These are phyloP conservation scores for Corymbia calophylla DNA, from an alignment of 441 rosid genomes.

Conservation along the genomic window DNA sequence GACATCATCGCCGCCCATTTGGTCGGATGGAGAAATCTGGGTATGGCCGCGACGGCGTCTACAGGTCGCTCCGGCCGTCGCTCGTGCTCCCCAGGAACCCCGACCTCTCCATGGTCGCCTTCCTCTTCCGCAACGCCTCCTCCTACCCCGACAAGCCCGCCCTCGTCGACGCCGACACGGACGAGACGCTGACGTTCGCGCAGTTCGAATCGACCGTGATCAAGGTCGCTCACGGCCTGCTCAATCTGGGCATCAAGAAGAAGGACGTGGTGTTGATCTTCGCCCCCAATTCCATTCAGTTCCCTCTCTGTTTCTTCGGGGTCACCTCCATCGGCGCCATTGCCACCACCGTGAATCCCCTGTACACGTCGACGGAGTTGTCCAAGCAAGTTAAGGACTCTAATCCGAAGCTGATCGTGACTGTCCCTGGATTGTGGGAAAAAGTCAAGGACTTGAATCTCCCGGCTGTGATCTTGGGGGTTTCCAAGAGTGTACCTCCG, in stretches of 20 bases:
- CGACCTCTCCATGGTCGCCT: slow-evolving; percentile 48
- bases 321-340: slow-evolving; percentile 55
- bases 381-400: slow-evolving; percentile 64
- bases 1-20: neutral
- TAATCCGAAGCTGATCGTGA: slow-evolving; percentile 54
- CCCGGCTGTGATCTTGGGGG: slow-evolving; percentile 42
- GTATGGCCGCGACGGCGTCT: slow-evolving; percentile 75
- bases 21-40: slow-evolving; percentile 69
- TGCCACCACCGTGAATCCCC: slow-evolving; percentile 69
- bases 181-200: slow-evolving; percentile 41
- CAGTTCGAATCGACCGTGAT: slow-evolving; percentile 44
- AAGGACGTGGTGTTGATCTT: slow-evolving; percentile 63
- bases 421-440: slow-evolving; percentile 48
- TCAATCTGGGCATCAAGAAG: slow-evolving; percentile 50
- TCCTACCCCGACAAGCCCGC: slow-evolving; percentile 58
- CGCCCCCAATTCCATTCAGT: slow-evolving; percentile 70
- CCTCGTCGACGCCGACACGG: slow-evolving; percentile 55
- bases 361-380: slow-evolving; percentile 52
- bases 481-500: slow-evolving; percentile 8
- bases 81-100: slow-evolving; percentile 50
- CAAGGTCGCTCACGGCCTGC: slow-evolving; percentile 58
- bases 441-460: slow-evolving; percentile 49
- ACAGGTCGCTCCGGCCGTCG: slow-evolving; percentile 59
- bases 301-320: slow-evolving; percentile 74
- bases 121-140: slow-evolving; percentile 43